These are phyloP conservation scores for Grosmannia serpens DNA, from an alignment of 2,329 filamentous ascomycete genomes.

Conservation along the genomic window DNA sequence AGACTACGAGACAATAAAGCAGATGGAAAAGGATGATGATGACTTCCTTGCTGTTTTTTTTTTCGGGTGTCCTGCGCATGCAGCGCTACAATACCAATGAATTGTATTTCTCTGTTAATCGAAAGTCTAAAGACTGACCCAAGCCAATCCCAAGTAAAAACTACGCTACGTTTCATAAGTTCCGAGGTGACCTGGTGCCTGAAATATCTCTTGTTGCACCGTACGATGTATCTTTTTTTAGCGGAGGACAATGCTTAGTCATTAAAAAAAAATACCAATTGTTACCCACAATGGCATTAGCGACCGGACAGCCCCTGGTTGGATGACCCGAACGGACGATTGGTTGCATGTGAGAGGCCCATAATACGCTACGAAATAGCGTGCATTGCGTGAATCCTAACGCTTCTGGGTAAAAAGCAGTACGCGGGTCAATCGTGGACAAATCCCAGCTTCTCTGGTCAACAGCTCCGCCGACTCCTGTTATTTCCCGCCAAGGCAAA, in stretches of 20 bases:
- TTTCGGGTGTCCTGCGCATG: neutral
- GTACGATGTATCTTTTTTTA: neutral
- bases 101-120: neutral
- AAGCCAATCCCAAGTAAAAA: neutral
- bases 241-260: neutral
- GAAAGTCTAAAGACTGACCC: neutral
- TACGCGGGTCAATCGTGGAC: neutral
- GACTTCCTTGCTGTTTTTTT: neutral
- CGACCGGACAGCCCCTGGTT: too few species aligned
- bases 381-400: neutral
- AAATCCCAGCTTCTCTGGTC: neutral
- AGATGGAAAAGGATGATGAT: neutral
- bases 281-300: neutral
- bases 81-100: neutral
- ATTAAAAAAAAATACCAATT: neutral
- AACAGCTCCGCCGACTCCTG: neutral
- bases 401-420: neutral
- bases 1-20: slow-evolving; percentile 7
- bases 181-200: neutral
- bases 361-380: neutral
- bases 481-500: neutral
- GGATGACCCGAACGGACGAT: neutral
- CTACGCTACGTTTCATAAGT: neutral
- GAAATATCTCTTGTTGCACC: neutral
- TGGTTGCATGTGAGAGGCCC: neutral